phyloP scores from a whole-genome alignment of 2,329 filamentous ascomycete genomes.

The Fusarium anthophilum region DNA sequence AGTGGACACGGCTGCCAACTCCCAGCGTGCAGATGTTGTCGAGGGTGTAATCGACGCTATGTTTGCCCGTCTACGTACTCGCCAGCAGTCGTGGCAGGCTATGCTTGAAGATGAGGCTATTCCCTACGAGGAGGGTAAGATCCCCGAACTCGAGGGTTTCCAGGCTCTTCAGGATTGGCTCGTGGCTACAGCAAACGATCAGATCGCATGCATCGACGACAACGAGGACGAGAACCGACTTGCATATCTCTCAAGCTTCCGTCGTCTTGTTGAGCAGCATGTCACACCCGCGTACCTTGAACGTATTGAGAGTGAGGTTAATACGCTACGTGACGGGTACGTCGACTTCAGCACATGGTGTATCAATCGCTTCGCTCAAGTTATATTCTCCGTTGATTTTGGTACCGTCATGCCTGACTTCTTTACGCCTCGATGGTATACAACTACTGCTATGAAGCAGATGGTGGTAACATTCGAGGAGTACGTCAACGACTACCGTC shows the following conservation, averaged over 20 bases:
- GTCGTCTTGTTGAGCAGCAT: slow-evolving; percentile 80
- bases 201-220: slow-evolving; percentile 98
- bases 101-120: slow-evolving; percentile 87
- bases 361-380: slow-evolving; percentile 83
- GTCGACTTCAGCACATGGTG: slow-evolving; percentile 95
- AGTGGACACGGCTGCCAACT: slow-evolving; percentile 83
- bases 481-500: slow-evolving; percentile 88
- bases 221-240: slow-evolving; percentile 78
- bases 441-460: slow-evolving; percentile 85
- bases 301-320: slow-evolving; percentile 76
- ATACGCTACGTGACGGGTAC: slow-evolving; percentile 85
- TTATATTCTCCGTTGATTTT: slow-evolving; percentile 94
- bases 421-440: slow-evolving; percentile 93
- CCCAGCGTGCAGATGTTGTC: slow-evolving; percentile 86
- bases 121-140: slow-evolving; percentile 71
- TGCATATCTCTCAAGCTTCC: slow-evolving; percentile 88
- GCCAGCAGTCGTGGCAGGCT: slow-evolving; percentile 86
- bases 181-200: slow-evolving; percentile 95
- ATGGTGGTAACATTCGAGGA: slow-evolving; percentile 96
- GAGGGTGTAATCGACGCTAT: slow-evolving; percentile 97
- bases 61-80: slow-evolving; percentile 83
- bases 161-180: slow-evolving; percentile 95
- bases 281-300: slow-evolving; percentile 84
- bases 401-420: slow-evolving; percentile 83
- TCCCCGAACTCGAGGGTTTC: slow-evolving; percentile 69